phyloP scores from a whole-genome alignment of 75 land plant genomes.

The Sequoiadendron giganteum region DNA sequence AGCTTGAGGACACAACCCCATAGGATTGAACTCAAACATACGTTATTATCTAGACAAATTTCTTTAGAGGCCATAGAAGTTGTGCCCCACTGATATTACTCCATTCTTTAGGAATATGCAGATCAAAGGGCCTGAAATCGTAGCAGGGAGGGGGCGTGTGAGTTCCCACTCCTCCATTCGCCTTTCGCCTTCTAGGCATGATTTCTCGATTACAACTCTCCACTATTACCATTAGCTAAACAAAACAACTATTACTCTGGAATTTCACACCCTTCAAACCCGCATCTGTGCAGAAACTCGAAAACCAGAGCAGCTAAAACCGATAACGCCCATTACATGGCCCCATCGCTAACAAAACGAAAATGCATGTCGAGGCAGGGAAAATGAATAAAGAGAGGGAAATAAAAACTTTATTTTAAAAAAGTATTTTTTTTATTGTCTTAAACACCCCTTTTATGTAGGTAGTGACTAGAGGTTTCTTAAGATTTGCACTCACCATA shows the following conservation, averaged over 20 bases:
- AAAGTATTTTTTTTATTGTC: too few relatives aligned
- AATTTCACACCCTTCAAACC: background rate
- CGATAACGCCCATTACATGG: background rate
- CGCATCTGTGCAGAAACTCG: background rate
- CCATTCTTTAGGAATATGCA: background rate
- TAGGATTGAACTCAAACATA: background rate
- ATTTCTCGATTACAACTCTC: background rate
- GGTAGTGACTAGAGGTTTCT: too few relatives aligned
- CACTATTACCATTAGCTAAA: background rate
- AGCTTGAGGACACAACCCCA: background rate
- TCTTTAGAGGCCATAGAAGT: background rate
- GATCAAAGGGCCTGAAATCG: background rate
- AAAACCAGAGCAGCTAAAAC: background rate
- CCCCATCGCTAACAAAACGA: too few relatives aligned
- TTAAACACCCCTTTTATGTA: too few relatives aligned
- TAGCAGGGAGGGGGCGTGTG: background rate
- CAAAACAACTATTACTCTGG: background rate
- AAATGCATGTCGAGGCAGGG: too few relatives aligned
- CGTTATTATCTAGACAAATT: background rate
- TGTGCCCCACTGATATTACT: background rate
- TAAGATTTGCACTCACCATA: too few relatives aligned
- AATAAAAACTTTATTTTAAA: too few relatives aligned
- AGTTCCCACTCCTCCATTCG: background rate
- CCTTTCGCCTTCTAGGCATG: background rate
- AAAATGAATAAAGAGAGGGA: too few relatives aligned